Percentiles rank a stretch among this genome's conserved stretches.
These are phyloP conservation scores for Leptoxyphium fumago DNA, from an alignment of 2,329 filamentous ascomycete genomes.

Conservation along the genomic window DNA sequence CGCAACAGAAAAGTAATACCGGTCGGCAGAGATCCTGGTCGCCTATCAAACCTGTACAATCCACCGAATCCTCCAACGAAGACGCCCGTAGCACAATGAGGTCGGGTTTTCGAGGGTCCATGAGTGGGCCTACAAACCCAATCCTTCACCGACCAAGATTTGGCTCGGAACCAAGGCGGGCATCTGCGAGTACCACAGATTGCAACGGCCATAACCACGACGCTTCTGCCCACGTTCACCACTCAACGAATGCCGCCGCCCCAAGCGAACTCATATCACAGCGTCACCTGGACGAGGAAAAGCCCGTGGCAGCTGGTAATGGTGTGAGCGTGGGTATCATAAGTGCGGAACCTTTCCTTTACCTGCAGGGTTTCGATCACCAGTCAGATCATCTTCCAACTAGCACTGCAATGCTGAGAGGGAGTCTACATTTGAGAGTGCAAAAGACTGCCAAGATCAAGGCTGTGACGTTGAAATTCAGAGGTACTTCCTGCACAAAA, in stretches of 20 bases:
- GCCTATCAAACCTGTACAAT: slow-evolving; percentile 11
- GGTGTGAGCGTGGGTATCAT: slow-evolving; percentile 60
- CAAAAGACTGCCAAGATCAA: slow-evolving; percentile 89
- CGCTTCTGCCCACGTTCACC: background rate
- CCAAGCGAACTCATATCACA: background rate
- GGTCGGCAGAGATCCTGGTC: slow-evolving; percentile 19
- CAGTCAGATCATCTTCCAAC: slow-evolving; percentile 43
- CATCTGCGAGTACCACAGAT: slow-evolving; percentile 3
- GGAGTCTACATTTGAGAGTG: slow-evolving; percentile 66
- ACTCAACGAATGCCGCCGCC: background rate
- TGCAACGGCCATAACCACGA: background rate
- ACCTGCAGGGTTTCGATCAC: slow-evolving; percentile 65
- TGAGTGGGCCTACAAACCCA: slow-evolving; percentile 24
- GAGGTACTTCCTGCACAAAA: slow-evolving; percentile 73
- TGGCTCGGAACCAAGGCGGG: slow-evolving; percentile 24
- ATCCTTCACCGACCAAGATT: slow-evolving; percentile 27
- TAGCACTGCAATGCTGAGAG: slow-evolving; percentile 70
- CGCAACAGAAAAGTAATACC: slow-evolving; percentile 3
- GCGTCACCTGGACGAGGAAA: slow-evolving; percentile 32
- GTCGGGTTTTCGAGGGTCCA: slow-evolving; percentile 24
- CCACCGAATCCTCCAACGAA: slow-evolving; percentile 2
- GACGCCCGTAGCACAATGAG: slow-evolving; percentile 22
- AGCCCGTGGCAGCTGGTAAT: slow-evolving; percentile 65
- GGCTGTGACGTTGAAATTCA: slow-evolving; percentile 72
- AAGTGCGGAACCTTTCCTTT: slow-evolving; percentile 66